phyloP scores from a whole-genome alignment of 108 stramenopile genomes.

The Phaeodactylum tricornutum region DNA sequence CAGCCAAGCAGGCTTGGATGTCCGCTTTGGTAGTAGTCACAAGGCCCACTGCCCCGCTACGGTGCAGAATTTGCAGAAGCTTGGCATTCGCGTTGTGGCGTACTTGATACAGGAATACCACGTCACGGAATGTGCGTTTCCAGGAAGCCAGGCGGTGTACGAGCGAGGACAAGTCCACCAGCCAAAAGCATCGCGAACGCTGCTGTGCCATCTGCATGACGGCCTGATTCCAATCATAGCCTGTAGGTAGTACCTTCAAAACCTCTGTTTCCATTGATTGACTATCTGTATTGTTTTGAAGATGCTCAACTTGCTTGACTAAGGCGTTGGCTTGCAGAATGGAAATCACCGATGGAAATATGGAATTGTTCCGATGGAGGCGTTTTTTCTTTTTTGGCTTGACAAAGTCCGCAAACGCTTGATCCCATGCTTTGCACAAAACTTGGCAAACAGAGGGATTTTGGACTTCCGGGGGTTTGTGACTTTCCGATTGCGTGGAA shows the following conservation, averaged over 20 bases:
- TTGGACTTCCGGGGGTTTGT: too few species aligned
- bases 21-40: too few species aligned
- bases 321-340: constrained; percentile 17
- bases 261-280: not conserved
- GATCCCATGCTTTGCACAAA: too few species aligned
- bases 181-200: constrained; percentile 23
- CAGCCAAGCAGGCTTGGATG: too few species aligned
- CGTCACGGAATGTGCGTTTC: too few species aligned
- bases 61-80: too few species aligned
- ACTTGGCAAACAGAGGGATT: too few species aligned
- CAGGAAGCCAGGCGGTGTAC: constrained; percentile 13
- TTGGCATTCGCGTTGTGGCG: too few species aligned
- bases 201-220: constrained; percentile 12
- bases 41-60: too few species aligned
- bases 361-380: not conserved
- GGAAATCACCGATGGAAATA: constrained; percentile 18
- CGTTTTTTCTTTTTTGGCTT: constrained; percentile 4
- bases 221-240: constrained; percentile 17
- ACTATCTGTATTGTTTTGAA: too few species aligned
- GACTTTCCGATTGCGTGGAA: too few species aligned
- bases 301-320: constrained; percentile 8
- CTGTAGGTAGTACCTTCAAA: constrained; percentile 15
- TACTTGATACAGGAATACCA: too few species aligned
- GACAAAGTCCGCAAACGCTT: not conserved
- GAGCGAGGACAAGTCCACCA: constrained; percentile 29